These are phyloP conservation scores for Fusarium subtropicale DNA, from an alignment of 2,329 filamentous ascomycete genomes.

Conservation along the genomic window DNA sequence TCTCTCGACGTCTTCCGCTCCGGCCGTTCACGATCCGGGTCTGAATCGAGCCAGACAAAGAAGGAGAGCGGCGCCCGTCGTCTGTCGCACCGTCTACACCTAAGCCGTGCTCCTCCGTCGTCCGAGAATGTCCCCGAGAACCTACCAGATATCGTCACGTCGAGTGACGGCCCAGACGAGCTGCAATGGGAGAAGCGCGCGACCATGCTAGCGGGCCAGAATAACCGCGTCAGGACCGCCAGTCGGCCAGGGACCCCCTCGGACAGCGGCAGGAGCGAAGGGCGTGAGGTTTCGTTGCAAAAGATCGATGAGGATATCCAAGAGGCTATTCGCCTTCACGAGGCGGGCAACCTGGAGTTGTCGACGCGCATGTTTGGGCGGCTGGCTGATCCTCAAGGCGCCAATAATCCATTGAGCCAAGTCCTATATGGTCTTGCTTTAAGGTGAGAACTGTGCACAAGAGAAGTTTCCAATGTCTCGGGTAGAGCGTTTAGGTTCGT, in stretches of 20 bases:
- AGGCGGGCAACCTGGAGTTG: slow-evolving; percentile 79
- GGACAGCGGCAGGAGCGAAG: slow-evolving; percentile 40
- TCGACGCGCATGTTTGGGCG: slow-evolving; percentile 88
- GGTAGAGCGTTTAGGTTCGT: slow-evolving; percentile 2
- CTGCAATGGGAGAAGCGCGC: slow-evolving; percentile 92
- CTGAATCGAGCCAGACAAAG: slow-evolving; percentile 55
- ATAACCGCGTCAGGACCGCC: slow-evolving; percentile 59
- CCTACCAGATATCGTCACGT: slow-evolving; percentile 77
- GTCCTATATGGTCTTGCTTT: slow-evolving; percentile 94
- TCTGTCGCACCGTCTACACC: slow-evolving; percentile 77
- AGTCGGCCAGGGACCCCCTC: slow-evolving; percentile 55
- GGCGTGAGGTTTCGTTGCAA: slow-evolving; percentile 57
- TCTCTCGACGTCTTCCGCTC: slow-evolving; percentile 61
- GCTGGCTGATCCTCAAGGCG: slow-evolving; percentile 83
- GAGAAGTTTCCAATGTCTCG: slow-evolving; percentile 24
- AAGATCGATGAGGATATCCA: slow-evolving; percentile 80
- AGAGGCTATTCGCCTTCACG: slow-evolving; percentile 94
- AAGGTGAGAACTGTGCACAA: slow-evolving; percentile 62
- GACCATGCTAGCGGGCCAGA: slow-evolving; percentile 82
- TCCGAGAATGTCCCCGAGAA: slow-evolving; percentile 82
- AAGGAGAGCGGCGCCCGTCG: slow-evolving; percentile 55
- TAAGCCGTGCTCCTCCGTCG: slow-evolving; percentile 67
- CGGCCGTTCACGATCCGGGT: slow-evolving; percentile 62
- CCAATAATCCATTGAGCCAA: slow-evolving; percentile 93
- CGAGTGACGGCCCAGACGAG: slow-evolving; percentile 65